phyloP scores from a whole-genome alignment of 345 rosid species.

The Leavenworthia alabamica region DNA sequence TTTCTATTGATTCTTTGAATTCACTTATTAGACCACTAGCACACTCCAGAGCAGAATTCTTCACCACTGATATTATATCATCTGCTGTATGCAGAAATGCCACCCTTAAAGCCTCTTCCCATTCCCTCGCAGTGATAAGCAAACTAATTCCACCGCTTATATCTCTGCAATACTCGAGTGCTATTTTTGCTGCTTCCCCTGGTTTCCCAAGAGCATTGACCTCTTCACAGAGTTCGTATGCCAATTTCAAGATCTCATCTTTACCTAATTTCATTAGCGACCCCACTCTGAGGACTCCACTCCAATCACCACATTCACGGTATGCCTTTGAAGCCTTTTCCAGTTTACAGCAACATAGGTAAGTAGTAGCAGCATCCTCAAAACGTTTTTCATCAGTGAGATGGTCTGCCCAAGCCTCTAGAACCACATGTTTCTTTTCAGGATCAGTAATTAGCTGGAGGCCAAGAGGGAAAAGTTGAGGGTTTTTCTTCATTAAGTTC shows the following conservation, averaged over 20 bases:
- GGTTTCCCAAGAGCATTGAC: constrained; percentile 93
- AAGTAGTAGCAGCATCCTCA: constrained; percentile 83
- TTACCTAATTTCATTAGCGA: constrained; percentile 70
- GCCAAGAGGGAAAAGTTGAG: constrained; percentile 74
- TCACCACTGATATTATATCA: constrained; percentile 55
- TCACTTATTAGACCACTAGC: constrained; percentile 53
- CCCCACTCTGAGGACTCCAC: constrained; percentile 78
- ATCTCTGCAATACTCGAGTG: constrained; percentile 77
- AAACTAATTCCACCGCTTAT: constrained; percentile 55
- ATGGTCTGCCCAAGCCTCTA: constrained; percentile 94
- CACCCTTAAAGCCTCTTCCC: constrained; percentile 94
- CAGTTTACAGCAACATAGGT: constrained; percentile 64
- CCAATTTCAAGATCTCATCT: constrained; percentile 63
- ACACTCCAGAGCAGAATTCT: constrained; percentile 68
- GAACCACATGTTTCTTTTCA: constrained; percentile 49
- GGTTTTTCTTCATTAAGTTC: constrained; percentile 70
- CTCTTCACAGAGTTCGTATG: constrained; percentile 84
- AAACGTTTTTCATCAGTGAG: constrained; percentile 64
- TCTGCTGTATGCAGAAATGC: constrained; percentile 63
- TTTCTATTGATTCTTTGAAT: constrained; percentile 75
- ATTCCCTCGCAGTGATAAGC: constrained; percentile 75
- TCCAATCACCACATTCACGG: constrained; percentile 84
- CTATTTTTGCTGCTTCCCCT: constrained; percentile 90
- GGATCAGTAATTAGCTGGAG: constrained; percentile 63
- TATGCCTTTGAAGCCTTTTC: constrained; percentile 86